Base-by-base conservation (phyloP, 441 rosid genomes). In the Populus trichocarpa region DNA sequence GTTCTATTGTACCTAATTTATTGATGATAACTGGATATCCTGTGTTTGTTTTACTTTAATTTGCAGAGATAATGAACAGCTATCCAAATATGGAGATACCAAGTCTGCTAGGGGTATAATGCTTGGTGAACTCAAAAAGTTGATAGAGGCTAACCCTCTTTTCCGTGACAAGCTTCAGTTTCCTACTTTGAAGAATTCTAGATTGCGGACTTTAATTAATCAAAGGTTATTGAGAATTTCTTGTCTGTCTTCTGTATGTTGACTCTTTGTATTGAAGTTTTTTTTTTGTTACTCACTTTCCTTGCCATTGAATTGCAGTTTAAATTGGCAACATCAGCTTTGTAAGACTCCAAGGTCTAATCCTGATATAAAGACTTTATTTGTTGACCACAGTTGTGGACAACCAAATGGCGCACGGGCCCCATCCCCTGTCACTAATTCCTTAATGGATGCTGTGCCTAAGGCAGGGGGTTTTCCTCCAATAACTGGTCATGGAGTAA, bases 241-340 rank as follows among this genome's bases (percentile, higher is more conserved):
- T 77, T 69, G 20, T 66, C 74, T 74, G 53, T 32, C 22, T 67
- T 81, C 61, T 53, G 11, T 63, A 42, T 35, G 30, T 67, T 13
- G 61, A 79, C 71, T 67, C 72, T 76, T 72, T 32, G 38, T 71
- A 40, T 59, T 35, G 46, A 78, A 6, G 22, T 42, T 26, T 12
- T 79, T 20, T 63, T 42, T 22, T 57, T 42, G 40, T 72, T 3
- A 64, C 73, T 68, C 32, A 73, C 75, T 46, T 72, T 83, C 72
- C 64, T 78, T 32, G 9, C 22, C 23, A 68, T 53, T 78, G 63
- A 71, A 70, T 65, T 83, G 87, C 89, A 92, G 97, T 85, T 89
- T 92, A 80, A 92, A 92, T 82, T 92, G 97, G 97, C 97, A 92
- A 83, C 95, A 92, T 83, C 95, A 89, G 79, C 91, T 92, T 79